Evolutionary conservation across 1,284 basidiomycete species (phyloP), one percentile per base, ranked within the genome.

Genomic region (Farysia itapuensis): DNA sequence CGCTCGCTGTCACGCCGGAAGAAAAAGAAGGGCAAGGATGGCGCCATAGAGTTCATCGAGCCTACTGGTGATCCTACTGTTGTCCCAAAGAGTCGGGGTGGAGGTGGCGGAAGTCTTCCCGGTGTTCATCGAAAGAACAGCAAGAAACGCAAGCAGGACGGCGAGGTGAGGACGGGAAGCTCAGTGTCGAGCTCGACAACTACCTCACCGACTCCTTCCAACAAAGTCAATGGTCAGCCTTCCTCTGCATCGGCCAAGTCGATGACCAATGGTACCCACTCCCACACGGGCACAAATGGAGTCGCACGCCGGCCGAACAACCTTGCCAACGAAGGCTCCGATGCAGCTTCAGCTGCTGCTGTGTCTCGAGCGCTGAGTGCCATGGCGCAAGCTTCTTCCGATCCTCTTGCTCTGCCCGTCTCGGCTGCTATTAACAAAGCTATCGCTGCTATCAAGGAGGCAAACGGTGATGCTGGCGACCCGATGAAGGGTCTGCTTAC

Each of bases 1-100:
- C 68, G 74, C 19, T 71, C 70, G 7, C 46, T 72, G 16, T 52
- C 64, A 4, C 60, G 70, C 3, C 49, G 51, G 15, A 60, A 58
- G 44, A 72, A 70, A 46, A 67, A 64, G 46, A 59, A 66, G 35
- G 47, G 59, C 50, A 64, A 71, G 36, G 60, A 70, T 33, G 64
- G 66, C 33, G 32, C 57, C 21, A 50, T 67, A 4, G 58, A 60
- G 22, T 63, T 56, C 38, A 53, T 69, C 33, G 60, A 66, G 46
- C 56, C 60, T 3, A 67, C 61, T 3, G 67, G 64, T 30, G 60
- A 70, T 40, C 67, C 67, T 9, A 43, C 32, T 23, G 38, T 54
- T 7, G 67, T 70, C 19, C 67, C 67, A 8, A 67, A 64, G 22
- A 67, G 64, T 40, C 61, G 67, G 3, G 67, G 67, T 3, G 59